A percentile compares a stretch with the other conserved stretches of the same genome.
These are phyloP conservation scores for Yarrowia sp. DNA, from an alignment of 805 yeast genomes.

Conservation along the genomic window DNA sequence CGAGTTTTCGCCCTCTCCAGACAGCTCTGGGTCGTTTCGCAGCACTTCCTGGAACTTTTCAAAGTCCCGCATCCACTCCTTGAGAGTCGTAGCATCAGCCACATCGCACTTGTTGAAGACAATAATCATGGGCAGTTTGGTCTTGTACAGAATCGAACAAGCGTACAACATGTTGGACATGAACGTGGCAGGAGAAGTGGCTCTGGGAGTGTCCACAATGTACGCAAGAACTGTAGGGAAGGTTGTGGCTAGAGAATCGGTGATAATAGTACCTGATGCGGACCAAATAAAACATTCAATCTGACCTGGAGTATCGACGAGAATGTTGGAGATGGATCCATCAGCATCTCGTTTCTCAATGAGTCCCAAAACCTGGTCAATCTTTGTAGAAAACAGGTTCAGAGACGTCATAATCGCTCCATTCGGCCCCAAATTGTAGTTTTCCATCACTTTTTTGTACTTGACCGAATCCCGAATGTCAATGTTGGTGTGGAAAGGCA, in stretches of 20 bases:
- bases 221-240: constrained; percentile 96
- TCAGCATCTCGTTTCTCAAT: constrained; percentile 69
- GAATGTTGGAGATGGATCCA: constrained; percentile 56
- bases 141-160: constrained; percentile 92
- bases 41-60: constrained; percentile 84
- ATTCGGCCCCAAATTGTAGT: constrained; percentile 89
- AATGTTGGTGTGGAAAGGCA: constrained; percentile 92
- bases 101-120: constrained; percentile 96
- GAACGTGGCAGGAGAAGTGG: constrained; percentile 90
- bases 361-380: constrained; percentile 86
- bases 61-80: constrained; percentile 97
- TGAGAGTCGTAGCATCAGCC: constrained; percentile 77
- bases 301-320: constrained; percentile 97
- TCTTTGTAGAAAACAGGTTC: constrained; percentile 88
- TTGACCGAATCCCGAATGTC: constrained; percentile 96
- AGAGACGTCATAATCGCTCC: constrained; percentile 97
- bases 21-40: constrained; percentile 60
- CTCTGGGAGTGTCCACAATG: constrained; percentile 94
- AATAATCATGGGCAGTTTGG: constrained; percentile 92
- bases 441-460: constrained; percentile 94
- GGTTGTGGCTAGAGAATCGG: constrained; percentile 93
- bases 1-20: constrained; percentile 53
- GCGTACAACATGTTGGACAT: constrained; percentile 98
- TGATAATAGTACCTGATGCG: constrained; percentile 93
- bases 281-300: constrained; percentile 98